phyloP scores from a whole-genome alignment of 441 rosid species.

The Adansonia rubrostipa region DNA sequence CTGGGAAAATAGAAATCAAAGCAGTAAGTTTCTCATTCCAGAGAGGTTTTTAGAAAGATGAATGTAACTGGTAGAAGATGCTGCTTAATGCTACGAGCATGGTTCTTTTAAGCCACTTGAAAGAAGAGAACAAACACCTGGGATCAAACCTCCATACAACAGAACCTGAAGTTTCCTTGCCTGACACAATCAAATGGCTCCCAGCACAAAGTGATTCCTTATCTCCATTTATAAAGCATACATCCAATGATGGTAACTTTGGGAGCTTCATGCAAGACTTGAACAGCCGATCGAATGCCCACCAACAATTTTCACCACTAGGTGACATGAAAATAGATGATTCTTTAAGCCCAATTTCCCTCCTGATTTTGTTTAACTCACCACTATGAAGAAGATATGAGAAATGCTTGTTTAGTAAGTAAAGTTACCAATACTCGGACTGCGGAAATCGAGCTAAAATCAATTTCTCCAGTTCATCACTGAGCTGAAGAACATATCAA shows the following conservation, averaged over 20 bases:
- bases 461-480: conserved; percentile 69
- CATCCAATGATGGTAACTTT: conserved; percentile 67
- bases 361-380: conserved; percentile 69
- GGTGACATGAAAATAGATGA: conserved; percentile 79
- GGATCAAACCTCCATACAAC: conserved; percentile 84
- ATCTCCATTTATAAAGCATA: conserved; percentile 61
- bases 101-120: no score
- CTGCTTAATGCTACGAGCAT: neutral
- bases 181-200: conserved; percentile 79
- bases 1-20: neutral
- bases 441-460: conserved; percentile 75
- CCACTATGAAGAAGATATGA: conserved; percentile 59
- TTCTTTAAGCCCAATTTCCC: conserved; percentile 59
- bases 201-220: conserved; percentile 84
- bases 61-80: neutral
- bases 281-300: conserved; percentile 63
- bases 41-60: neutral
- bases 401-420: conserved; percentile 54
- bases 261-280: conserved; percentile 58
- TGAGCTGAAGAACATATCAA: conserved; percentile 54
- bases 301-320: conserved; percentile 73
- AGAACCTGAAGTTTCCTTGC: conserved; percentile 59
- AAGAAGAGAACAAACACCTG: conserved; percentile 54
- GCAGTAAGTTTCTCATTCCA: neutral
- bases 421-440: conserved; percentile 73